phyloP scores from a whole-genome alignment of 2,329 filamentous ascomycete genomes.

The Phaeophleospora eucalypticola region DNA sequence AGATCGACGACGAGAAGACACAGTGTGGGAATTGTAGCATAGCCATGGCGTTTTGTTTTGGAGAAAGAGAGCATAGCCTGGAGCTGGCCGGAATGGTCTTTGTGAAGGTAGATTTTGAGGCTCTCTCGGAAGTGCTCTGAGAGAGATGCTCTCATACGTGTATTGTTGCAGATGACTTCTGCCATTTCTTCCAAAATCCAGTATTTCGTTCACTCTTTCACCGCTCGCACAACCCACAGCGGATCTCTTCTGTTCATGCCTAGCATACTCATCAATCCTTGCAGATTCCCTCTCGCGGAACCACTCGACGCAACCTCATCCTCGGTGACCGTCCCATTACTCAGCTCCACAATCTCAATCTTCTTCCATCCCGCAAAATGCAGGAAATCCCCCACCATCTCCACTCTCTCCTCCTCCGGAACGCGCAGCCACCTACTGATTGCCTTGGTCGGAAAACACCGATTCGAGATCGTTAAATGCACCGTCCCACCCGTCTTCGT shows the following conservation, averaged over 20 bases:
- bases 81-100: neutral
- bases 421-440: conserved; percentile 47
- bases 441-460: conserved; percentile 53
- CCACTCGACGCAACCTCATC: neutral
- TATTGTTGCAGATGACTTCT: neutral
- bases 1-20: conserved; percentile 2
- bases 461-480: conserved; percentile 50
- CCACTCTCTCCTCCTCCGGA: conserved; percentile 43
- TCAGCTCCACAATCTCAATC: conserved; percentile 53
- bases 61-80: neutral
- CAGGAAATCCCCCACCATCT: conserved; percentile 52
- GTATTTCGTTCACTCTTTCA: conserved; percentile 17
- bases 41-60: neutral
- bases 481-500: conserved; percentile 43
- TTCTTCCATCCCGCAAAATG: conserved; percentile 49
- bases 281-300: conserved; percentile 3
- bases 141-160: too few species aligned
- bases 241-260: conserved; percentile 37
- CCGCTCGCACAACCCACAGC: conserved; percentile 43
- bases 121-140: conserved; percentile 2
- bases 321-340: conserved; percentile 32
- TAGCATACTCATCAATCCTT: conserved; percentile 29
- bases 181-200: neutral
- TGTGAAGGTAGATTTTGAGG: neutral
- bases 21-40: neutral